Percentiles rank a stretch among this genome's conserved stretches.
phyloP scores from a whole-genome alignment of 306 rosid genomes.

The Medicago lupulina region DNA sequence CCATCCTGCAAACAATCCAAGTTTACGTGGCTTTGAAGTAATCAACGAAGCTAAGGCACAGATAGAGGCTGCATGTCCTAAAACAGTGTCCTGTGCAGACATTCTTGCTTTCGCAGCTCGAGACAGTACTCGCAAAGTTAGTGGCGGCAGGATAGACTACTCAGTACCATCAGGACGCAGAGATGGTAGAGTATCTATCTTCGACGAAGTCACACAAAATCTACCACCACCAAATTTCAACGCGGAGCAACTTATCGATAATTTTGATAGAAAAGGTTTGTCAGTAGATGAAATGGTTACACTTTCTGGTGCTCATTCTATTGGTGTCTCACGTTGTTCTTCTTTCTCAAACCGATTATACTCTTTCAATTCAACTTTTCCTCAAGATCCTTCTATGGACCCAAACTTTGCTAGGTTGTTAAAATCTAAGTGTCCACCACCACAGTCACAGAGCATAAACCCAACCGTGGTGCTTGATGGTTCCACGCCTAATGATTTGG shows the following conservation, averaged over 20 bases:
- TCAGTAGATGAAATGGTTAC: slow-evolving; percentile 58
- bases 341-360: slow-evolving; percentile 49
- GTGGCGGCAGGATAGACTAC: slow-evolving; percentile 38
- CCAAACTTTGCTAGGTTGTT: slow-evolving; percentile 27
- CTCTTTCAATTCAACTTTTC: slow-evolving; percentile 41
- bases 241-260: slow-evolving; percentile 1
- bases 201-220: slow-evolving; percentile 33
- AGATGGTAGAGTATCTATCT: slow-evolving; percentile 46
- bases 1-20: slow-evolving; percentile 52
- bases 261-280: slow-evolving; percentile 38
- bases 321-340: slow-evolving; percentile 52
- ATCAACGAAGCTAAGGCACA: slow-evolving; percentile 52
- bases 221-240: slow-evolving; percentile 39
- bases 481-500: slow-evolving; percentile 50
- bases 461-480: slow-evolving; percentile 44
- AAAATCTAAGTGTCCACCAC: slow-evolving; percentile 44
- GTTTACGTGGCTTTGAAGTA: slow-evolving; percentile 55
- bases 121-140: slow-evolving; percentile 43
- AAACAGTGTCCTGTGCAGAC: slow-evolving; percentile 51
- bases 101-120: slow-evolving; percentile 54
- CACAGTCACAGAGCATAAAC: background rate
- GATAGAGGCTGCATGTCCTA: slow-evolving; percentile 46
- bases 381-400: slow-evolving; percentile 55
- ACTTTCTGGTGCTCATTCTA: slow-evolving; percentile 53
- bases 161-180: slow-evolving; percentile 45